Base-by-base conservation (phyloP, 345 rosid species). In the Linum tenue region DNA sequence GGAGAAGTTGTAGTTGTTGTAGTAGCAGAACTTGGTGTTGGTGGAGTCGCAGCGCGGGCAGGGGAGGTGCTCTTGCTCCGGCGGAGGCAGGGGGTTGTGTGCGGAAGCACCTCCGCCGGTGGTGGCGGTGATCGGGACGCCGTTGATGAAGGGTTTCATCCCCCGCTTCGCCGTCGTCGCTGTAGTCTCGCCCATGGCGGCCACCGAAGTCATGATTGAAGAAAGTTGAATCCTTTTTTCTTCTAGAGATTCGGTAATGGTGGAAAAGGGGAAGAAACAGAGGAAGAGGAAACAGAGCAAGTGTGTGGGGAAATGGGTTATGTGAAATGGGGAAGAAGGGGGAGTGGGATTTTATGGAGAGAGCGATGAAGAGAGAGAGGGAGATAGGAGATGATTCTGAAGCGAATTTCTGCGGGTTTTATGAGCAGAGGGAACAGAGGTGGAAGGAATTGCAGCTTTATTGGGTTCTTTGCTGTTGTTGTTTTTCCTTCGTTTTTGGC, bases 1-100 rank as follows among this genome's bases (percentile, higher is more conserved):
- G 14, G 96, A 91, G 71, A 84, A 86, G 71, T 91, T 91, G 77
- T 91, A 91, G 90, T 91, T 91, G 83, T 91, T 91, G 80, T 86
- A 91, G 80, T 91, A 91, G 64, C 98, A 91, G 83, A 91, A 91
- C 76, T 91, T 91, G 39, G 96, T 91, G 80, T 83, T 86, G 72
- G 83, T 84, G 35, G 98, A 91, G 64, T 91, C 89, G 22, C 98
- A 91, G 41, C 98, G 96, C 2, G 98, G 98, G 58, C 98, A 92
- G 1, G 96, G 87, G 16, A 92, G 86, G 64, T 92, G 98, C 65
- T 89, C 95, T 70, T 85, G 98, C 55, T 86, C 86, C 37, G 86
- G 86, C 5, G 77, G 81, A 0, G 82, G 77, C 9, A 7, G 50
- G 50, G 1, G 50, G 50, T 2, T 9, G 53, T 12, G 14, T 1